A percentile compares a stretch with the other conserved stretches of the same genome.
Conservation (phyloP, 2,329 filamentous ascomycete species). For the Stagonosporopsis chrysanthemi region DNA sequence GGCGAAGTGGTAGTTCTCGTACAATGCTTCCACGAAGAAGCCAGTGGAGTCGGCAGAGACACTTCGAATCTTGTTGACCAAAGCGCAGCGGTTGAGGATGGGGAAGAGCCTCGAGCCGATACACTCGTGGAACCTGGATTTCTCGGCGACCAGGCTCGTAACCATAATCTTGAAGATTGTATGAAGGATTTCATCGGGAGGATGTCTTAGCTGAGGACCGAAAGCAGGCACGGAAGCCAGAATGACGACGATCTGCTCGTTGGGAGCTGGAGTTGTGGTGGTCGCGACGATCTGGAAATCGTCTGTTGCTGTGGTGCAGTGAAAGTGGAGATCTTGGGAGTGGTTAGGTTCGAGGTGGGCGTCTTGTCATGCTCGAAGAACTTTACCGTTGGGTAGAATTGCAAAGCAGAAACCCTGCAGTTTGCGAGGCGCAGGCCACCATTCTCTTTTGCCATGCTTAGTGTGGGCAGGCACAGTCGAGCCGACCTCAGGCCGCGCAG, state of each 20-base stretch:
- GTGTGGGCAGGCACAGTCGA: no score
- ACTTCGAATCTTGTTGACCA: constrained; percentile 13
- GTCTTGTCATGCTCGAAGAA: no score
- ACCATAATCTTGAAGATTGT: constrained; percentile 23
- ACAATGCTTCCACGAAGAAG: constrained; percentile 21
- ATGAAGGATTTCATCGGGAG: constrained; percentile 26
- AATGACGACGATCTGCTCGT: constrained; percentile 10
- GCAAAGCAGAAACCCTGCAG: no score
- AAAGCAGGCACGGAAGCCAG: constrained; percentile 4
- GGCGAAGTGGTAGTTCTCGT: constrained; percentile 13
- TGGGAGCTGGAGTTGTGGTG: background rate
- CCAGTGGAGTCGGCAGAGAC: constrained; percentile 13
- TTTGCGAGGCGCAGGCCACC: no score
- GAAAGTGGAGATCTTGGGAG: no score
- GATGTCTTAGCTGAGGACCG: constrained; percentile 9
- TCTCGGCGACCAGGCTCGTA: background rate
- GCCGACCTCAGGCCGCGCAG: no score
- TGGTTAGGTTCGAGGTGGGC: no score
- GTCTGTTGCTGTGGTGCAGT: no score
- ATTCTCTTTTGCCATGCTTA: no score
- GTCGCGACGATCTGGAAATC: background rate
- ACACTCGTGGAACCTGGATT: constrained; percentile 3
- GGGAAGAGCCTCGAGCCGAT: constrained; percentile 8
- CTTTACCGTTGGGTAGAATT: no score
- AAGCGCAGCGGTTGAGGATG: constrained; percentile 13